Percentiles rank a stretch among this genome's conserved stretches.
These are phyloP conservation scores for Entomortierella lignicola DNA, from an alignment of 192 early-diverging fungal genomes.

Conservation along the genomic window DNA sequence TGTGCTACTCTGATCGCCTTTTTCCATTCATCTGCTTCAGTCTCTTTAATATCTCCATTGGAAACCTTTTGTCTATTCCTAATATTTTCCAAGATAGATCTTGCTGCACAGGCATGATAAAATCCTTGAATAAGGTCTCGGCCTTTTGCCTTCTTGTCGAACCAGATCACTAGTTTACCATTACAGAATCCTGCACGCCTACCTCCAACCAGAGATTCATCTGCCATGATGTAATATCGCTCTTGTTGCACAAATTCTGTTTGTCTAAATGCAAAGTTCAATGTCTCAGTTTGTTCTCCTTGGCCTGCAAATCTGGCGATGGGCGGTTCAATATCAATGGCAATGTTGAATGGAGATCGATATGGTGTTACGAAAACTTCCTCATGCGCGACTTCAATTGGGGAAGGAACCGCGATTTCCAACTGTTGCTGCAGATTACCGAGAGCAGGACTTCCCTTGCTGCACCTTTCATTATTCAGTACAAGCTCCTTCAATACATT, in stretches of 20 bases:
- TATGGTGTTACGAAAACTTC: conserved; percentile 64
- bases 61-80: background rate
- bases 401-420: conserved; percentile 35
- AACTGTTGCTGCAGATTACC: background rate
- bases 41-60: background rate
- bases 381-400: conserved; percentile 46
- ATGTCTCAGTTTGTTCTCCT: conserved; percentile 8
- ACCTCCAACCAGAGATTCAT: conserved; percentile 4
- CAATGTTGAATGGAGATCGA: conserved; percentile 56
- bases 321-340: conserved; percentile 62
- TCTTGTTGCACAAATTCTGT: conserved; percentile 37
- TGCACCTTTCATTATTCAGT: background rate
- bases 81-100: conserved; percentile 43
- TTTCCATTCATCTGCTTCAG: conserved; percentile 19
- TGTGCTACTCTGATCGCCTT: conserved; percentile 48
- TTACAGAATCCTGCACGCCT: background rate
- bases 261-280: conserved; percentile 46
- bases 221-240: conserved; percentile 53
- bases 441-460: background rate
- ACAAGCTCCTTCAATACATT: conserved; percentile 26
- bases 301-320: conserved; percentile 36
- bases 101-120: conserved; percentile 69
- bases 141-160: conserved; percentile 58
- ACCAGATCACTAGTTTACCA: conserved; percentile 66
- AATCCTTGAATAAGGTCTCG: conserved; percentile 70